Evolutionary conservation across 306 rosid species (phyloP).

Genomic region (Lupinus albus): DNA sequence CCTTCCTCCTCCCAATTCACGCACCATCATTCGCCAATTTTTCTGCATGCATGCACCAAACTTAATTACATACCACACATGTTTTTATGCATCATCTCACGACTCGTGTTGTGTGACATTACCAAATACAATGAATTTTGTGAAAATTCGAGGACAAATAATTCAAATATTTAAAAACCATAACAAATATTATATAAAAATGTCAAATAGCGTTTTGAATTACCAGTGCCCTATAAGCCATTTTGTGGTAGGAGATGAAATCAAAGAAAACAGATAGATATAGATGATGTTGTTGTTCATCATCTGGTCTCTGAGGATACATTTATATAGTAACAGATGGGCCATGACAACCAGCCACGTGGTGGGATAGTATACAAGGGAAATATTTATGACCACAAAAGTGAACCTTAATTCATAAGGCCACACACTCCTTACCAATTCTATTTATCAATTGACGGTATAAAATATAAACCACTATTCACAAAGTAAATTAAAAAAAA

Average conservation of each 20-base stretch:
- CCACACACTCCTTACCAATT: background rate
- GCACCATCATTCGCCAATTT: constrained; percentile 4
- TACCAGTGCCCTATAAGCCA: constrained; percentile 48
- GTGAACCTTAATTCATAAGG: background rate
- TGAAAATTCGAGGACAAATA: no score
- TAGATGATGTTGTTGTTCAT: background rate
- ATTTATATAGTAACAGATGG: constrained; percentile 28
- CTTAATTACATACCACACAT: background rate
- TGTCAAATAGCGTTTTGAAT: background rate
- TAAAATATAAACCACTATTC: background rate
- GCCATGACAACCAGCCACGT: constrained; percentile 17
- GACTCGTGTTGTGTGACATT: no score
- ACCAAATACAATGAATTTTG: no score
- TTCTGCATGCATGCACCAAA: constrained; percentile 28
- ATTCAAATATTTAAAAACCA: background rate
- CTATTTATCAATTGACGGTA: background rate
- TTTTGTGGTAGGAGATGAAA: constrained; percentile 29
- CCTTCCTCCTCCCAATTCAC: constrained; percentile 38
- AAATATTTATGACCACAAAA: constrained; percentile 26
- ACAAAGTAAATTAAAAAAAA: no score
- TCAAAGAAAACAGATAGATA: background rate
- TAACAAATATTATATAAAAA: background rate
- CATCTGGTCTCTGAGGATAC: background rate
- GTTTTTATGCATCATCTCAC: background rate
- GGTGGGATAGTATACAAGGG: constrained; percentile 1